phyloP scores from a whole-genome alignment of 2,329 filamentous ascomycete genomes.

The Ophiocordyceps unilateralis region DNA sequence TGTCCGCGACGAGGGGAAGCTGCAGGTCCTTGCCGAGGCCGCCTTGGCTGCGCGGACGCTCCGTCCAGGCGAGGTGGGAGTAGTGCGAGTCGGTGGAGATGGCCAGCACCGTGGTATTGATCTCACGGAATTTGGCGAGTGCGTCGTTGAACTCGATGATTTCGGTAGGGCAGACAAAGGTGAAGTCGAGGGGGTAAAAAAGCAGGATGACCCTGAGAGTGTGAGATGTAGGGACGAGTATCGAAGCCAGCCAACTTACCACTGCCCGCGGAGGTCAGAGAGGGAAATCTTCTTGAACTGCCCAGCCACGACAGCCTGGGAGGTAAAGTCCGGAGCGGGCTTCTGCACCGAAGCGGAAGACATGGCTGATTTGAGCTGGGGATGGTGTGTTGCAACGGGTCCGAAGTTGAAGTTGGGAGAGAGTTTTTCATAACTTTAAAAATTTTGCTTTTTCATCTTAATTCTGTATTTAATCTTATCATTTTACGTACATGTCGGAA shows the following conservation, averaged over 20 bases:
- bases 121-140: conserved; percentile 38
- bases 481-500: too few relatives aligned
- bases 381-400: neutral
- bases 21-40: conserved; percentile 42
- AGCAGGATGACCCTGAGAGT: conserved; percentile 40
- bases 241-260: conserved; percentile 13
- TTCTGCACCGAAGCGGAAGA: conserved; percentile 28
- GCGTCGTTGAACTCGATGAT: conserved; percentile 48
- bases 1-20: conserved; percentile 44
- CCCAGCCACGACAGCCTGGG: conserved; percentile 29
- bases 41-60: conserved; percentile 39
- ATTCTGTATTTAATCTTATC: neutral
- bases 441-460: neutral
- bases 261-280: conserved; percentile 27
- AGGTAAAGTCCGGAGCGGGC: conserved; percentile 30
- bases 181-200: conserved; percentile 53
- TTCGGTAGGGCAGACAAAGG: conserved; percentile 49
- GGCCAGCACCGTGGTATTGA: conserved; percentile 42
- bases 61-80: conserved; percentile 38
- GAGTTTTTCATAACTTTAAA: neutral
- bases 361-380: conserved; percentile 12
- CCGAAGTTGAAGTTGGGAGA: too few relatives aligned
- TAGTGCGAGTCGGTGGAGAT: conserved; percentile 45
- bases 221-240: neutral
- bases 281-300: conserved; percentile 29